phyloP scores from a whole-genome alignment of 176 grass and related monocot genomes.

The sorghum (Sorghum bicolor) region Sorghum_bicolor_NCBIv3 NC_012870.2:58264001-58264500 shows the following conservation, averaged over 20 bases:
- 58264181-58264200: slow-evolving; percentile 27
- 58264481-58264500: slow-evolving; percentile 29
- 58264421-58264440: background rate
- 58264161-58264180: slow-evolving; percentile 54
- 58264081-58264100: slow-evolving; percentile 30
- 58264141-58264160: slow-evolving; percentile 40
- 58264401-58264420: background rate
- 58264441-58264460: background rate
- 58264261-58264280: slow-evolving; percentile 36
- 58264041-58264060: slow-evolving; percentile 44
- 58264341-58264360: background rate
- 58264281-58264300: background rate
- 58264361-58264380: background rate
- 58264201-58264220: slow-evolving; percentile 60
- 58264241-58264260: slow-evolving; percentile 46
- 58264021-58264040: slow-evolving; percentile 54
- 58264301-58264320: background rate
- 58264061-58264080: slow-evolving; percentile 45
- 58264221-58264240: slow-evolving; percentile 39
- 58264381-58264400: background rate
- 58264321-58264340: background rate
- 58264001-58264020: slow-evolving; percentile 61
- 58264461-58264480: slow-evolving; percentile 30
- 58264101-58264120: slow-evolving; percentile 54
- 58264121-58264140: slow-evolving; percentile 59